Evolutionary conservation across 768 basidiomycete species (phyloP), one percentile per base, ranked within the genome.

Genomic region (Boletus pseudopeckii): DNA sequence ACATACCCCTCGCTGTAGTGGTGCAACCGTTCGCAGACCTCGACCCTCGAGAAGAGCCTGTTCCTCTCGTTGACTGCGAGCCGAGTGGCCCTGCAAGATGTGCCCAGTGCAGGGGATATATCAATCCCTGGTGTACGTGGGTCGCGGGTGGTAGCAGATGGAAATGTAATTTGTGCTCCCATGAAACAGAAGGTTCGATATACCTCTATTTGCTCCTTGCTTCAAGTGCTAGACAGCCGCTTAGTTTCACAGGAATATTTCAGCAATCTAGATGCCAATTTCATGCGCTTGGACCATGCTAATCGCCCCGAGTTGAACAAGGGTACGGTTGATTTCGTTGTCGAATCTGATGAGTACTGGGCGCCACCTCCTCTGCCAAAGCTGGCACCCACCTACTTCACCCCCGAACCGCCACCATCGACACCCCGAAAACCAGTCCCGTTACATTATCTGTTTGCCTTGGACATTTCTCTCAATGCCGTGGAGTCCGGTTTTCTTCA

Each of bases 41-140:
- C n/a, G 84, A 85, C 58, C 75, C 83, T 5, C 78, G 83, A 44
- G 91, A 97, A 70, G 90, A 93, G 40, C 78, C 84, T 0, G 72
- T 98, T 13, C 92, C 93, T 0, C 59, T 91, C 6, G 83, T 98
- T 5, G 82, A 90, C 50, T 80, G 83, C 32, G 86, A 85, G 6
- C 75, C 77, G 24, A 66, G 69, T 1, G 94, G 93, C 13, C 97
- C 96, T 13, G 80, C 88, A 22, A 80, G 97, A 32, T 99, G 97
- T 63, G 80, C 77, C 42, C 76, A 80, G 33, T 99, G 97, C 70
- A 79, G 91, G 59, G 91, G 80, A 0, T 99, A 98, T 69, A 77
- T 99, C 61, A 98, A 98, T 65, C 89, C 94, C 0, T 98, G 93
- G 93, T 92, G 88, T 69, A 75, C 75, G 24, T 99, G 92, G 85